These are phyloP conservation scores for Glaciozyma martinii DNA, from an alignment of 768 basidiomycete species.

Conservation along the genomic window DNA sequence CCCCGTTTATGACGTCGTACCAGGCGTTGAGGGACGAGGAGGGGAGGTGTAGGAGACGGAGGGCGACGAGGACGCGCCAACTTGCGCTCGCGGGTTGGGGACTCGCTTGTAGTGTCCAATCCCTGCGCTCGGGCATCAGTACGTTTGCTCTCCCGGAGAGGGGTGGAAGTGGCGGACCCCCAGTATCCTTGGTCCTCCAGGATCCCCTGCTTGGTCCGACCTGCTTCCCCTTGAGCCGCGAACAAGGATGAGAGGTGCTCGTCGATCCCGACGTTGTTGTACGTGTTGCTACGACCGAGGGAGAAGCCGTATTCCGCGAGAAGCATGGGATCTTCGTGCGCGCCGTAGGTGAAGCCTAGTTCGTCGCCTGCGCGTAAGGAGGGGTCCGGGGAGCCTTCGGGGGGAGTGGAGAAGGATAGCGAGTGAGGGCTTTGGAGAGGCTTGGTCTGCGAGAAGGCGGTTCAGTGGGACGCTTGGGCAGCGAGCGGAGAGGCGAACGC, in stretches of 20 bases:
- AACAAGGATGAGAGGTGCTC: constrained; percentile 50
- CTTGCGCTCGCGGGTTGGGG: constrained; percentile 11
- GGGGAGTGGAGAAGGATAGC: constrained; percentile 30
- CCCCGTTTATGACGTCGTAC: constrained; percentile 24
- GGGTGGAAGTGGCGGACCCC: constrained; percentile 55
- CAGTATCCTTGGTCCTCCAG: constrained; percentile 66
- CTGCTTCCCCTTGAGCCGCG: constrained; percentile 41
- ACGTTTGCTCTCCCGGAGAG: neutral
- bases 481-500: constrained; percentile 46
- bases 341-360: constrained; percentile 67
- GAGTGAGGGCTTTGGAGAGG: constrained; percentile 23
- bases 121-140: constrained; percentile 18
- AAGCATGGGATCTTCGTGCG: constrained; percentile 64
- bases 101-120: constrained; percentile 28
- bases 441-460: constrained; percentile 38
- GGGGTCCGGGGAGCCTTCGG: constrained; percentile 43
- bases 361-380: constrained; percentile 52
- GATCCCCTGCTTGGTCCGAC: constrained; percentile 47
- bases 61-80: constrained; percentile 26
- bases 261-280: constrained; percentile 53
- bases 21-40: constrained; percentile 15
- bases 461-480: constrained; percentile 39
- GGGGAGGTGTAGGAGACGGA: constrained; percentile 23
- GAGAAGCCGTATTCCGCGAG: constrained; percentile 90
- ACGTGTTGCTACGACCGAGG: constrained; percentile 17